phyloP scores from a whole-genome alignment of 2,329 filamentous ascomycete genomes.

The Camillea tinctor region DNA sequence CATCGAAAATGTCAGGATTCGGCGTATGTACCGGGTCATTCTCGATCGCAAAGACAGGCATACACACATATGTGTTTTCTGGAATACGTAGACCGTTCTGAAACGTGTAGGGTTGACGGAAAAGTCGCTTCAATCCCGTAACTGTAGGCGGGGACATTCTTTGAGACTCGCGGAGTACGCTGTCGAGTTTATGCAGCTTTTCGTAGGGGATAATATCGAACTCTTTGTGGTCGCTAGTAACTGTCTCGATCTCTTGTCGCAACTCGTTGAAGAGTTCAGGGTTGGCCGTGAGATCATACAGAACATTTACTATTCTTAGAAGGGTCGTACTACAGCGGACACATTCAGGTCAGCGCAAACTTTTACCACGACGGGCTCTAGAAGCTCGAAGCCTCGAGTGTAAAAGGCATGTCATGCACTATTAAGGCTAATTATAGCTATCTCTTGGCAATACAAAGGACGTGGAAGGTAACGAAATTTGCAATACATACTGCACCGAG shows the following conservation, averaged over 20 bases:
- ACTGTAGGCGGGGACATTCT: conserved; percentile 4
- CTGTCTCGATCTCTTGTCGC: neutral
- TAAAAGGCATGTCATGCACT: too few species aligned
- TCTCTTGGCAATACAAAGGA: neutral
- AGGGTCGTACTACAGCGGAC: too few species aligned
- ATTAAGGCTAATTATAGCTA: neutral
- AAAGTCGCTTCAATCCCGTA: conserved; percentile 9
- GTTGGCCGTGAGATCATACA: too few species aligned
- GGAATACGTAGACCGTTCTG: conserved; percentile 1
- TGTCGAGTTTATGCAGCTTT: conserved; percentile 11
- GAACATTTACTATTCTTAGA: too few species aligned
- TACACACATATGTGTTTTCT: conserved; percentile 7
- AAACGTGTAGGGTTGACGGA: conserved; percentile 4
- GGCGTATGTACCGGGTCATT: conserved; percentile 31
- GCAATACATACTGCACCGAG: conserved; percentile 10
- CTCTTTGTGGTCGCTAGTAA: neutral
- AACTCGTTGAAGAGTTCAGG: too few species aligned
- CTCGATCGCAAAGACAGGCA: conserved; percentile 22
- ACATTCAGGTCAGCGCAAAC: too few species aligned
- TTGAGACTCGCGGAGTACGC: conserved; percentile 12
- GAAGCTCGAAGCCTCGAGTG: too few species aligned
- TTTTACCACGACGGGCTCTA: too few species aligned
- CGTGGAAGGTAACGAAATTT: too few species aligned
- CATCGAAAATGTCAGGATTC: conserved; percentile 32
- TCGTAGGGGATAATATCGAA: conserved; percentile 8